Percentiles rank a stretch among this genome's conserved stretches.
phyloP scores from a whole-genome alignment of 2,329 filamentous ascomycete species.

The Verticillium dahliae region DNA sequence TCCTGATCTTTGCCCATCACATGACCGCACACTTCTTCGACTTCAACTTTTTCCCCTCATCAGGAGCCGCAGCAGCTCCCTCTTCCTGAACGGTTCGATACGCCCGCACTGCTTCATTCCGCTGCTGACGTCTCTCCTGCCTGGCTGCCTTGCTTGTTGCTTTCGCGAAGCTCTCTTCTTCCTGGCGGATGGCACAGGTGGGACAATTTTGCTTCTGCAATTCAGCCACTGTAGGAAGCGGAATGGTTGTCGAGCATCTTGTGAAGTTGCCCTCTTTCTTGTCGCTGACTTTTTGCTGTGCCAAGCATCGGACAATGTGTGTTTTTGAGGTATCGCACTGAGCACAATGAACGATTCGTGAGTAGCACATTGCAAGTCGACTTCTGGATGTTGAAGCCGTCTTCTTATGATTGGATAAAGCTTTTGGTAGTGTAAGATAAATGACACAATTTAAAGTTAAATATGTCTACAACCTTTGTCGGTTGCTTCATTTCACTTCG shows the following conservation, averaged over 20 bases:
- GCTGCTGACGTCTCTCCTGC: constrained; percentile 5
- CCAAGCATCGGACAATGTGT: background rate
- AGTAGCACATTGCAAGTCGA: background rate
- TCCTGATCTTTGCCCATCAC: background rate
- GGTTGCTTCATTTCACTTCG: too few species aligned
- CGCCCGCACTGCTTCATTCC: background rate
- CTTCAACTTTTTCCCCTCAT: background rate
- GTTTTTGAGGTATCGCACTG: background rate
- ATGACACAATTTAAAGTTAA: too few species aligned
- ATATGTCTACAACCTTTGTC: too few species aligned
- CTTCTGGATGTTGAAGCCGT: background rate
- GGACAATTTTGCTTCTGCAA: background rate
- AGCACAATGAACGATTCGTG: background rate
- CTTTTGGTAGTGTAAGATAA: too few species aligned
- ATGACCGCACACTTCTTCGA: background rate
- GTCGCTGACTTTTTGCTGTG: background rate
- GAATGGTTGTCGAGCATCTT: constrained; percentile 6
- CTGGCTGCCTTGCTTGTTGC: constrained; percentile 7
- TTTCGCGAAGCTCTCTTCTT: background rate
- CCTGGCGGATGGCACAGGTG: background rate
- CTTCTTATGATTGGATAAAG: too few species aligned
- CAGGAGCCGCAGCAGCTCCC: background rate
- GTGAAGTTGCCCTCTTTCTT: constrained; percentile 12
- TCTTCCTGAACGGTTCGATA: background rate
- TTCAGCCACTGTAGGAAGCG: background rate